Conservation (phyloP, 352 stramenopile genomes). For the Pythium chondricola region DNA sequence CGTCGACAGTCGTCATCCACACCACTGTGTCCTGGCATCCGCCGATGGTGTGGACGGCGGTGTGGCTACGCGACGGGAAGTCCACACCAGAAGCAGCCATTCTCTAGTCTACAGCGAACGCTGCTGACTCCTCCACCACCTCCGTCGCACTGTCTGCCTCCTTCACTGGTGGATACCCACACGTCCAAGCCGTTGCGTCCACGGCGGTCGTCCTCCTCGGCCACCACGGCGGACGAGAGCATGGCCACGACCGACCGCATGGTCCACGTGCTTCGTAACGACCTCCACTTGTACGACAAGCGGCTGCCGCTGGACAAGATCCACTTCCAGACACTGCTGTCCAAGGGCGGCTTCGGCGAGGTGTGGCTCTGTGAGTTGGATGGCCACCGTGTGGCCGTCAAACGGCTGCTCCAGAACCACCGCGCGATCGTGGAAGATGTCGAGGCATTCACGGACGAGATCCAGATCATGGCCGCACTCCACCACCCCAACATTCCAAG, state of each 20-base stretch:
- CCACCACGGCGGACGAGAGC: slow-evolving; percentile 23
- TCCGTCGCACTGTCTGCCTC: neutral
- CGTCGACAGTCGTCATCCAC: no score
- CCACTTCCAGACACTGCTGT: slow-evolving; percentile 19
- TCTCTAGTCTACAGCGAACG: slow-evolving; percentile 11
- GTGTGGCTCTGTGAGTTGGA: slow-evolving; percentile 20
- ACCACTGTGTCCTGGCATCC: neutral
- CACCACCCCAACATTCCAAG: slow-evolving; percentile 19
- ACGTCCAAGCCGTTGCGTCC: slow-evolving; percentile 17
- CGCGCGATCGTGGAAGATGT: slow-evolving; percentile 13
- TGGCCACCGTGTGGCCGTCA: slow-evolving; percentile 16
- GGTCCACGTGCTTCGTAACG: slow-evolving; percentile 14
- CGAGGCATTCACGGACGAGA: slow-evolving; percentile 20
- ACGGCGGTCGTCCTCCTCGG: slow-evolving; percentile 20
- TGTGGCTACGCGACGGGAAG: no score
- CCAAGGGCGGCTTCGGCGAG: slow-evolving; percentile 19
- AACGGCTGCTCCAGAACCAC: slow-evolving; percentile 17
- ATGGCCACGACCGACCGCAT: slow-evolving; percentile 12
- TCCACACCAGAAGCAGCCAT: no score
- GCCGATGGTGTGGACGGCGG: no score
- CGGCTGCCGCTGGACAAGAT: slow-evolving; percentile 16
- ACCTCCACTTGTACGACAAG: slow-evolving; percentile 16
- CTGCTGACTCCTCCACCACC: slow-evolving; percentile 14
- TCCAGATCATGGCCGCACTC: slow-evolving; percentile 20
- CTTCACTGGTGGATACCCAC: neutral